Base-by-base conservation (phyloP, 139 green algal genomes). In the Tetraselmis striata region DNA sequence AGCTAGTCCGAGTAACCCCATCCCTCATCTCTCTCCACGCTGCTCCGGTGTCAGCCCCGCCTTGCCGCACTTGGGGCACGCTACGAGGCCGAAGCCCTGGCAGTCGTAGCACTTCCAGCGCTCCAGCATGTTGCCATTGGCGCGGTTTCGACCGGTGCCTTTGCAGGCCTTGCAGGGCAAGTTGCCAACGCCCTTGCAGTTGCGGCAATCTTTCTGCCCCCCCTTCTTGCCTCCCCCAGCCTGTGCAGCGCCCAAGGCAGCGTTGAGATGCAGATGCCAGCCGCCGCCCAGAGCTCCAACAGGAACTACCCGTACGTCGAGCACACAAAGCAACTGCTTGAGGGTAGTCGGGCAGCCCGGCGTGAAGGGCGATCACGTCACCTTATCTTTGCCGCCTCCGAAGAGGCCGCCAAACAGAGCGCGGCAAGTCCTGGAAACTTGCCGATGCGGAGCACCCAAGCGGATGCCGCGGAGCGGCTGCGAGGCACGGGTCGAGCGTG, bases 61-160 rank as follows among this genome's bases (percentile, higher is more conserved):
- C 1, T 28, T 81, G 22, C 86, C 86, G 75, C 86, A 90, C 30
- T 59, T 28, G 1, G 86, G 86, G 26, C 86, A 90, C 28, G 59
- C 82, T 1, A 90, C 78, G 24, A 87, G 86, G 23, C 86, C 86
- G 82, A 90, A 90, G n/a, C 86, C 86, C 59, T 90, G 86, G 79
- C 86, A 90, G 76, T 90, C 85, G 80, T 89, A 90, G 75, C 86
- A 90, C 84, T 86, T 90, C 78, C 78, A 85, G 32, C 82, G 45
- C 67, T 85, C 82, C 75, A 85, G 82, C 27, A 85, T 59, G 67
- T 85, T 85, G 59, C 82, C 82, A 78, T 85, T 85, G 59, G 82
- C 76, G 31, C 79, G 82, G 31, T 85, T 85, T 27, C 59, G 67
- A 1, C 82, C 82, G 31, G 82, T 83, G 11, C 82, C 82, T 77